phyloP scores from a whole-genome alignment of 768 basidiomycete species.

The Lactarius deliciosus region DNA sequence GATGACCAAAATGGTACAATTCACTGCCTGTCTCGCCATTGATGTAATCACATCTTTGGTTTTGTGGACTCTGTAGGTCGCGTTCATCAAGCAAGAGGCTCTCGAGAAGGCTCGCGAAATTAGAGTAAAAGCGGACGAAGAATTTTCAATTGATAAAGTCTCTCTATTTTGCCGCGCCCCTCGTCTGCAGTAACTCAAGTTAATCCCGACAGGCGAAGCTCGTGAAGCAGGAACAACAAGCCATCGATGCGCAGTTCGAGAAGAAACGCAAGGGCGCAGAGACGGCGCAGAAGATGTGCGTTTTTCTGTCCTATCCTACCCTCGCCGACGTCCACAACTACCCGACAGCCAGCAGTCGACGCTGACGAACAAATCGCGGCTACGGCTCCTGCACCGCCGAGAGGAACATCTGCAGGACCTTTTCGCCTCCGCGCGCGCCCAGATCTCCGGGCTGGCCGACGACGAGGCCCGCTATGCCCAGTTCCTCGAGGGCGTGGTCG shows the following conservation, averaged over 20 bases:
- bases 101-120: constrained; percentile 97
- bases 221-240: constrained; percentile 92
- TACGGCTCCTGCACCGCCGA: constrained; percentile 83
- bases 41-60: constrained; percentile 10
- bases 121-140: constrained; percentile 95
- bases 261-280: constrained; percentile 95
- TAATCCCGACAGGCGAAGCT: constrained; percentile 74
- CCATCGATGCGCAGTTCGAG: constrained; percentile 92
- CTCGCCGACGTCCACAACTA: not conserved
- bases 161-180: not conserved
- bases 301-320: constrained; percentile 3
- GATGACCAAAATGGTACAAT: constrained; percentile 96
- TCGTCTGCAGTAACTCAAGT: not conserved
- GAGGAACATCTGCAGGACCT: constrained; percentile 92
- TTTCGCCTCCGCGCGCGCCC: constrained; percentile 68
- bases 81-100: constrained; percentile 99
- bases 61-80: constrained; percentile 49
- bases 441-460: constrained; percentile 60
- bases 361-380: constrained; percentile 92
- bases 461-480: constrained; percentile 71
- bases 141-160: constrained; percentile 98
- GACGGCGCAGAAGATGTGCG: constrained; percentile 94
- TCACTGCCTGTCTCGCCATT: constrained; percentile 29
- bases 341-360: constrained; percentile 82
- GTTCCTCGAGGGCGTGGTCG: constrained; percentile 80